Evolutionary conservation across 108 stramenopile species (phyloP).

Genomic region (Schizochytrium sp.): DNA sequence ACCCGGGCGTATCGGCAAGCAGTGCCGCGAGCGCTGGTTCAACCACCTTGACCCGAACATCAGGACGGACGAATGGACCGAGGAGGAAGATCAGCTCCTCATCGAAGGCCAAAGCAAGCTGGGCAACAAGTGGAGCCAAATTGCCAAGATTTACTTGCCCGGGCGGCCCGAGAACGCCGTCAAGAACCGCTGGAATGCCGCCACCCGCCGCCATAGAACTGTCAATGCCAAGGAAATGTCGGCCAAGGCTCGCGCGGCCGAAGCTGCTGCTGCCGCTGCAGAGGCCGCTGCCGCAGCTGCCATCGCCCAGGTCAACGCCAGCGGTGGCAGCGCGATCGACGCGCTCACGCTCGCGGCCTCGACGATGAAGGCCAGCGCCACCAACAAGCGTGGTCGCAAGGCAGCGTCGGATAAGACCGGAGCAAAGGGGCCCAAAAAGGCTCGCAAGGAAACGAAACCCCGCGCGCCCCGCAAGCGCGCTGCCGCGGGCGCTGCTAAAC

Average conservation of each 20-base stretch:
- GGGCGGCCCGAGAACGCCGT: slow-evolving; percentile 56
- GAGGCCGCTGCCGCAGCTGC: not conserved
- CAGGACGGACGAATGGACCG: slow-evolving; percentile 72
- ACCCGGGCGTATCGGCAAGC: slow-evolving; percentile 86
- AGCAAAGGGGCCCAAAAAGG: not conserved
- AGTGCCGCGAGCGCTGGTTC: slow-evolving; percentile 97
- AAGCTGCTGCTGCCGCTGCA: not conserved
- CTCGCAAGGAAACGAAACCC: not conserved
- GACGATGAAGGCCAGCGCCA: not conserved
- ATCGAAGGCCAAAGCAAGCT: slow-evolving; percentile 54
- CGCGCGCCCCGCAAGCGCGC: not conserved
- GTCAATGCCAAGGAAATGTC: not conserved
- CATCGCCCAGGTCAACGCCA: not conserved
- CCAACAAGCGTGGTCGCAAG: not conserved
- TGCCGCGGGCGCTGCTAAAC: not conserved
- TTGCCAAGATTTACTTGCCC: slow-evolving; percentile 64
- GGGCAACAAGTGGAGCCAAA: slow-evolving; percentile 89
- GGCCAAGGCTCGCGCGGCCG: not conserved
- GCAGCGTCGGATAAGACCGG: not conserved
- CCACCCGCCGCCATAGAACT: not conserved
- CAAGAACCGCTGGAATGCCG: slow-evolving; percentile 41
- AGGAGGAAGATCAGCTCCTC: slow-evolving; percentile 76
- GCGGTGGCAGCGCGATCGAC: not conserved
- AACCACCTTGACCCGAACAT: slow-evolving; percentile 76
- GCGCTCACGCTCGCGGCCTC: not conserved